These are phyloP conservation scores for Thelonectria olida DNA, from an alignment of 2,329 filamentous ascomycete genomes.

Conservation along the genomic window DNA sequence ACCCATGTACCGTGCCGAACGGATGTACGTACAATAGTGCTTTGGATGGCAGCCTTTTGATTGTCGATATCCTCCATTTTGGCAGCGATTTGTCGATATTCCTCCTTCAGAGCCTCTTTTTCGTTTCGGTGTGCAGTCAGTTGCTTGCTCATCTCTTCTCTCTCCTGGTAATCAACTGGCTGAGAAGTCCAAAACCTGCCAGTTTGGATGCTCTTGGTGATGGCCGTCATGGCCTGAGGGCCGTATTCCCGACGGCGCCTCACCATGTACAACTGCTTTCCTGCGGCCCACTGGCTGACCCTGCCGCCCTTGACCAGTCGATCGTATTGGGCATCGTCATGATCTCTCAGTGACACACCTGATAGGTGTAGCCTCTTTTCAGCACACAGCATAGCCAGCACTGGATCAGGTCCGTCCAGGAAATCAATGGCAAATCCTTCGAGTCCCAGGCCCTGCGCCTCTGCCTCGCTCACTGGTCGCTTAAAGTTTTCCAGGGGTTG, in stretches of 20 bases:
- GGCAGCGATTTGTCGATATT: slow-evolving; percentile 46
- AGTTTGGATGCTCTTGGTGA: slow-evolving; percentile 65
- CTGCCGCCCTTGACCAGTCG: slow-evolving; percentile 64
- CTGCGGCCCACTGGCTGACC: slow-evolving; percentile 76
- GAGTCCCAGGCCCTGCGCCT: slow-evolving; percentile 71
- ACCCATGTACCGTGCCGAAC: neutral
- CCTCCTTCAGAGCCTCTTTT: slow-evolving; percentile 43
- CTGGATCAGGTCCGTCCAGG: slow-evolving; percentile 80
- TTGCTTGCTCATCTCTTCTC: slow-evolving; percentile 66
- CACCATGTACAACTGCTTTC: slow-evolving; percentile 70
- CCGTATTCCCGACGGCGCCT: slow-evolving; percentile 84
- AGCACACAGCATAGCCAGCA: slow-evolving; percentile 88
- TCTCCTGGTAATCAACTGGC: slow-evolving; percentile 74
- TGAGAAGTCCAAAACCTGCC: slow-evolving; percentile 81
- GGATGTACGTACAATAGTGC: slow-evolving; percentile 46
- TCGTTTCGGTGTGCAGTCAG: slow-evolving; percentile 55
- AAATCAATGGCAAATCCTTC: slow-evolving; percentile 84
- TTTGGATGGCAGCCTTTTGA: slow-evolving; percentile 52
- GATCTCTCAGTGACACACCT: slow-evolving; percentile 70
- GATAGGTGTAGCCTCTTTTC: slow-evolving; percentile 75
- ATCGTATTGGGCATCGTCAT: slow-evolving; percentile 74
- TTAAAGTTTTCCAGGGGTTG: slow-evolving; percentile 63
- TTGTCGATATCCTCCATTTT: slow-evolving; percentile 54
- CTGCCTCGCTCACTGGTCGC: slow-evolving; percentile 61
- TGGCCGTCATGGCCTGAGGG: slow-evolving; percentile 74